Percentiles rank a stretch among this genome's conserved stretches.
Evolutionary conservation across 768 basidiomycete species (phyloP).

Genomic region (Panellus pusillus): DNA sequence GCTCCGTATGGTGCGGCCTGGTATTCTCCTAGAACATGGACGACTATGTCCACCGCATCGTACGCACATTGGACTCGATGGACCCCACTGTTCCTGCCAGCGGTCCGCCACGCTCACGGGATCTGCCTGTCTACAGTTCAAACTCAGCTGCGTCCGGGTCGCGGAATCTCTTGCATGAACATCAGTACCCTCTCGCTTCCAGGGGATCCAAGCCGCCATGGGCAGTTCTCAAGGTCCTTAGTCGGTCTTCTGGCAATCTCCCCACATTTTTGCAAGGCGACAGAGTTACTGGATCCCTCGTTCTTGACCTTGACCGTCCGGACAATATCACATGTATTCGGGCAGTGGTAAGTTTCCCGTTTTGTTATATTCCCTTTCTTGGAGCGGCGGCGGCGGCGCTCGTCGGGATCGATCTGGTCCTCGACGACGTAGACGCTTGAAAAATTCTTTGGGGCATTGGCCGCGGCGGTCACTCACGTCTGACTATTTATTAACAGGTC

Average conservation of each 20-base stretch:
- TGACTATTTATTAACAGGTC: conserved; percentile 14
- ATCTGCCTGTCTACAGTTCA: conserved; percentile 10
- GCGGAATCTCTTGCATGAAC: conserved; percentile 13
- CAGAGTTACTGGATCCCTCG: conserved; percentile 19
- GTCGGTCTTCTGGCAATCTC: conserved; percentile 34
- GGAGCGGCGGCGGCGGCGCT: not conserved
- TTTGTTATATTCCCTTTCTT: not conserved
- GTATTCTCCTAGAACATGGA: conserved; percentile 5
- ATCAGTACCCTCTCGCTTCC: conserved; percentile 15
- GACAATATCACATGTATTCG: conserved; percentile 40
- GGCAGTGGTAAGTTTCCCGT: conserved; percentile 34
- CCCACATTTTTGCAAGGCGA: conserved; percentile 25
- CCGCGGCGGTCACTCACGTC: not conserved
- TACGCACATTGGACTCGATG: conserved; percentile 18
- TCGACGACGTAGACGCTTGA: not conserved
- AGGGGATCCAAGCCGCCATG: conserved; percentile 29
- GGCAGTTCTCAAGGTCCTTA: conserved; percentile 40
- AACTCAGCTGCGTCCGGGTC: not conserved
- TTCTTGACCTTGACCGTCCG: conserved; percentile 20
- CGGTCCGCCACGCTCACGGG: not conserved
- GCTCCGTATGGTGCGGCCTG: no score
- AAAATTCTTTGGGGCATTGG: not conserved
- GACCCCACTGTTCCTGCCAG: conserved; percentile 16
- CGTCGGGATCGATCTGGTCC: no score
- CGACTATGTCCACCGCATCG: conserved; percentile 20